Evolutionary conservation across 345 rosid species (phyloP), one percentile per base, ranked within the genome.

Genomic region (Populus alba): DNA sequence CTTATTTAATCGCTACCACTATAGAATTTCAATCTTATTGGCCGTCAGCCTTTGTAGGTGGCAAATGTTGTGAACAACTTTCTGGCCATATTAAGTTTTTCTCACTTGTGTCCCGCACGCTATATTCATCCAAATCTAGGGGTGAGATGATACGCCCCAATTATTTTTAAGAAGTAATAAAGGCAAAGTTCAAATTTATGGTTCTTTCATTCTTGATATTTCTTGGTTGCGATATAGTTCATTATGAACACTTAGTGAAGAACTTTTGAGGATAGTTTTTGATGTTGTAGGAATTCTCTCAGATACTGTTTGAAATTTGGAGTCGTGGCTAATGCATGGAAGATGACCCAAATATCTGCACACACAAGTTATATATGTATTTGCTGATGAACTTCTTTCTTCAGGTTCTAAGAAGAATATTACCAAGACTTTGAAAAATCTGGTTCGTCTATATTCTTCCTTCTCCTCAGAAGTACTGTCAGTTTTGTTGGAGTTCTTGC

Each of bases 401-500:
- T 83, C 97, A 93, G 98, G 92, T 77, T 81, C 81, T 66, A 89
- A 87, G 83, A 92, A 85, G 84, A 88, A 77, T 69, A 82, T 66
- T 37, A 78, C 67, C 73, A 88, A 86, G 88, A 88, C 83, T 66
- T 81, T 87, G 81, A 92, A 89, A 80, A 76, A 27, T 81, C 89
- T 96, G 35, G 82, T 86, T 70, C 89, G 79, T 83, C 84, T 94
- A 68, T 91, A 87, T 84, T 80, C 91, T 80, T 87, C 94, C 63
- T 91, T 82, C 85, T 81, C 98, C 29, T 85, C 94, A 25, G 97
- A 94, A 86, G 87, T 90, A 59, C 86, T 89, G 33, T 90, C 97
- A 41, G 90, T 89, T 66, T 68, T 94, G 76, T 79, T 89, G 79
- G 96, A 89, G 72, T 80, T 90, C 67, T 82, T 93, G 82, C 79